A percentile compares a stretch with the other conserved stretches of the same genome.
phyloP scores from a whole-genome alignment of 306 rosid species.

The Lathyrus sativus region DNA sequence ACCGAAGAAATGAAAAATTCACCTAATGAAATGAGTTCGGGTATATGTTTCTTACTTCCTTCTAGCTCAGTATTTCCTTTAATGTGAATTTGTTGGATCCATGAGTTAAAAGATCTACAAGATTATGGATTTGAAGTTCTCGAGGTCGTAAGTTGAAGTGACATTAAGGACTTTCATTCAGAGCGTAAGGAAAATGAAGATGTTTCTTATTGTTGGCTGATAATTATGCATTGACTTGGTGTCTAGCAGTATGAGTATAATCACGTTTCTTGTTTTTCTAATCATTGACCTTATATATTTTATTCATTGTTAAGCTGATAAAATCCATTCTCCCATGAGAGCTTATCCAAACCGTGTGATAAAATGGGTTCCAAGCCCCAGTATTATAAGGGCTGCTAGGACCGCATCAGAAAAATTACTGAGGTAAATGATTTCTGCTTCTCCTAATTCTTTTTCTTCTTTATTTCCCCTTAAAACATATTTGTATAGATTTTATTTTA shows the following conservation, averaged over 20 bases:
- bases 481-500: neutral
- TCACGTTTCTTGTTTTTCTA: constrained; percentile 16
- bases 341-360: constrained; percentile 83
- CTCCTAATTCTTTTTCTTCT: neutral
- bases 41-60: no score
- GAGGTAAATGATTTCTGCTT: constrained; percentile 47
- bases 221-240: constrained; percentile 15
- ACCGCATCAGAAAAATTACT: constrained; percentile 80
- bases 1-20: no score
- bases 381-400: constrained; percentile 63
- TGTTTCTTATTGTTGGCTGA: constrained; percentile 15
- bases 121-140: constrained; percentile 4
- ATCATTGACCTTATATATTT: constrained; percentile 30
- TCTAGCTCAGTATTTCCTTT: no score
- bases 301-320: constrained; percentile 68
- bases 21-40: no score
- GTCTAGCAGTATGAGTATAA: constrained; percentile 18
- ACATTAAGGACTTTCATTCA: constrained; percentile 24
- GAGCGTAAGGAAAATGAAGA: neutral
- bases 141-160: neutral
- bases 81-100: no score
- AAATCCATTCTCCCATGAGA: constrained; percentile 96
- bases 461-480: constrained; percentile 9
- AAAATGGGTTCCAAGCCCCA: constrained; percentile 75
- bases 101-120: no score